Evolutionary conservation across 2,329 filamentous ascomycete genomes (phyloP), one percentile per base, ranked within the genome.

Genomic region (Diplocarpon mali): DNA sequence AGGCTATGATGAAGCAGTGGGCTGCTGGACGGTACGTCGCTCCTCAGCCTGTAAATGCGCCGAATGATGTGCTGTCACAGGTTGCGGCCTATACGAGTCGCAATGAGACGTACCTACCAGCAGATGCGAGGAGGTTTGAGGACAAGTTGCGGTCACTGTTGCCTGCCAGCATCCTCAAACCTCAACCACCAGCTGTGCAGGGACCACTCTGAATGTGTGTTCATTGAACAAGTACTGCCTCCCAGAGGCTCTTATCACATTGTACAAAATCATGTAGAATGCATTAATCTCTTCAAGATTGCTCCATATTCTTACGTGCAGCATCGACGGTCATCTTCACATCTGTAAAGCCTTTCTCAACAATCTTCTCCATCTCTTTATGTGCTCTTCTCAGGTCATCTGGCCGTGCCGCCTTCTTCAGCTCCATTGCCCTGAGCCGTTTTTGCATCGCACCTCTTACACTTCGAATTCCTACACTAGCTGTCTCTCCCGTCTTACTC

Each of bases 381-480:
- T 62, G 60, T 11, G 59, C 63, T 43, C 62, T 65, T 47, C 61
- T 64, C 38, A 64, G 46, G 52, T 65, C 64, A 59, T 66, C 64
- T 11, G 57, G 58, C 24, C 62, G 53, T n/a, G 55, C 59, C 8
- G 46, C 35, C 35, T 58, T 61, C 53, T 60, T 61, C 10, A 63
- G 31, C 34, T 63, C 58, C 55, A 62, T 60, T 6, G 47, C 56
- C 41, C 62, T 59, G 28, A 66, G 49, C 35, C 51, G 53, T 50
- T 66, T 66, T 45, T 65, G 62, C 48, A 58, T 61, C 7, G 52
- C 60, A 44, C 49, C 58, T 46, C 64, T 60, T 10, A 60, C 58
- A 44, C 51, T 56, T 37, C 56, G 58, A 5, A 65, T 44, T 2
- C 45, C 57, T 5, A 47, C 38, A 35, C 49, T 56, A 1, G 62